Percentiles rank a stretch among this genome's conserved stretches.
Conservation (phyloP, 352 stramenopile species). For the Phytophthora hybrid region DNA sequence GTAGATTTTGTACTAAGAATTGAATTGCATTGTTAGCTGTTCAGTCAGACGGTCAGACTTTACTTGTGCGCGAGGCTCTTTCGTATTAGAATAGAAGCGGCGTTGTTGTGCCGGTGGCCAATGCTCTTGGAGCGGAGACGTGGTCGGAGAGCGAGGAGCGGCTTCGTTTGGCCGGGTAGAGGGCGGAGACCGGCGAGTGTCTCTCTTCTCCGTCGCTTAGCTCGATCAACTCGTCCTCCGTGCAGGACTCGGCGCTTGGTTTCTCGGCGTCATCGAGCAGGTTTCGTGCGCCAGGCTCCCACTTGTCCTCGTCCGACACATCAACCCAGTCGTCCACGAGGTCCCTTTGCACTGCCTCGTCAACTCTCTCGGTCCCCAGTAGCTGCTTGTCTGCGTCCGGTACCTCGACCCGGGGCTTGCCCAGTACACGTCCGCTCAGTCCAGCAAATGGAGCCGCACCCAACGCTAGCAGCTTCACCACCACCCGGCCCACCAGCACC, state of each 20-base stretch:
- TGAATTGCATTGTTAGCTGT: not conserved
- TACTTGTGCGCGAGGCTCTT: not conserved
- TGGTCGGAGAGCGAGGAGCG: not conserved
- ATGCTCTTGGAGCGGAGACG: conserved; percentile 3
- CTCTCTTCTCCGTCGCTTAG: conserved; percentile 52
- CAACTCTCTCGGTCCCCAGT: conserved; percentile 14
- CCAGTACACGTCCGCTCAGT: conserved; percentile 13
- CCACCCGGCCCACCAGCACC: conserved; percentile 13
- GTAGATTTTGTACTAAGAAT: too few relatives aligned
- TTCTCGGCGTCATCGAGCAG: conserved; percentile 28
- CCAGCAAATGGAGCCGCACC: conserved; percentile 4
- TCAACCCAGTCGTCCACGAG: conserved; percentile 12
- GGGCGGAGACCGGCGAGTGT: conserved; percentile 4
- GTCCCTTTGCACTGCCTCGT: conserved; percentile 19
- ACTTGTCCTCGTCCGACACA: conserved; percentile 26
- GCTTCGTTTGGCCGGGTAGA: conserved; percentile 12
- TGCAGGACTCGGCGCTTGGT: conserved; percentile 10
- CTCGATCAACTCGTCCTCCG: conserved; percentile 51
- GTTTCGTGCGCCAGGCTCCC: conserved; percentile 30
- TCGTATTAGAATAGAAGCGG: not conserved
- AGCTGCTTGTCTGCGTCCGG: conserved; percentile 19
- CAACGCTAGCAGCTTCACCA: conserved; percentile 30
- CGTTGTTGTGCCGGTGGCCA: not conserved
- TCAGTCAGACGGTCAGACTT: not conserved
- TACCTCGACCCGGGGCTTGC: conserved; percentile 22